Evolutionary conservation across 192 early-diverging fungal genomes (phyloP), one percentile per base, ranked within the genome.

Genomic region (Umbelopsis ramanniana): DNA sequence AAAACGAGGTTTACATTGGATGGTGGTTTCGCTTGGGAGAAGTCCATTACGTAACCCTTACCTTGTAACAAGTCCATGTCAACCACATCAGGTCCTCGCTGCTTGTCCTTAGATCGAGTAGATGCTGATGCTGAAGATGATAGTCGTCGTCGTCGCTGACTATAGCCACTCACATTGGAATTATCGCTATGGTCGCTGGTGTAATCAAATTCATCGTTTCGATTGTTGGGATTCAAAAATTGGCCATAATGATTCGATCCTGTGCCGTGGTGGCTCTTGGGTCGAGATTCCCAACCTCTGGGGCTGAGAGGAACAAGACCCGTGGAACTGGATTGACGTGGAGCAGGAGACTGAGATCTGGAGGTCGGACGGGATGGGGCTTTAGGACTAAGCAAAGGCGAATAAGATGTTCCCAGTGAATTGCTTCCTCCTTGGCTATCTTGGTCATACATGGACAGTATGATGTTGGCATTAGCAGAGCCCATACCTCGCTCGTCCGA

Each of bases 41-140:
- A n/a, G n/a, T n/a, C 29, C 29, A 29, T 29, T 29, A 29, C 29
- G 29, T 29, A 29, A 29, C 29, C 4, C 43, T 21, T 81, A 92
- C 93, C 90, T 74, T 89, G 81, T 66, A 94, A 77, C 24, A 88
- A 69, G 7, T 89, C 87, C 67, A 94, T 84, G 78, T 93, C 91
- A 35, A 94, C 86, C 14, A 83, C 81, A 22, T 93, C 91, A n/a
- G 89, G 88, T 66, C 86, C 87, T 71, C 88, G 89, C 3, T 2
- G 29, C 79, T 92, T 94, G 29, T 92, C 91, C 72, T 92, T 93
- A 48, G 73, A 52, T 21, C 82, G 66, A 22, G 73, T 48, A 46
- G 72, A 48, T 29, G 48, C 48, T 14, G 75, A 66, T 76, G 57
- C 84, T 46, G 70, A 67, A 21, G 77, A 77, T 73, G 71, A 80